Conservation (phyloP, 495 filamentous ascomycete genomes). For the Lindgomyces ingoldianus region DNA sequence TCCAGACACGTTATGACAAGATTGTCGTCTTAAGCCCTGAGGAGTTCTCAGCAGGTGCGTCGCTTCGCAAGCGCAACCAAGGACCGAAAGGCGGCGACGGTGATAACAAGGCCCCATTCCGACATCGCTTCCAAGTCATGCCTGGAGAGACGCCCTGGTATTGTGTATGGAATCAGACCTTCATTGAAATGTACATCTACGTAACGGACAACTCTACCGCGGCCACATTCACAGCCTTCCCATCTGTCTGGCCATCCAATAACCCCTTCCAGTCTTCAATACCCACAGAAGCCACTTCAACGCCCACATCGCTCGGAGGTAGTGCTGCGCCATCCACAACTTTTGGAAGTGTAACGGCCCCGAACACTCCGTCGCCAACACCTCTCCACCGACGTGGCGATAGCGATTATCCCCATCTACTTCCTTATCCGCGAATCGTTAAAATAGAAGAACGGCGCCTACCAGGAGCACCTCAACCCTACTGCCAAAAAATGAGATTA, state of each 20-base stretch:
- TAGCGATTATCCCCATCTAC: slow-evolving; percentile 13
- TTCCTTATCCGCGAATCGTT: slow-evolving; percentile 67
- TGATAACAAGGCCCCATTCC: slow-evolving; percentile 14
- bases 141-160: slow-evolving; percentile 76
- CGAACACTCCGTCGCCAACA: not conserved
- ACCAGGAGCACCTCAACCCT: slow-evolving; percentile 49
- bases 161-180: slow-evolving; percentile 83
- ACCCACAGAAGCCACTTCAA: not conserved
- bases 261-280: not conserved
- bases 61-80: slow-evolving; percentile 11
- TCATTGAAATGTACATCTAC: slow-evolving; percentile 82
- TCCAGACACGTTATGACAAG: slow-evolving; percentile 73
- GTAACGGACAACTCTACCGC: slow-evolving; percentile 45
- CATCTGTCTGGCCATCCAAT: slow-evolving; percentile 8
- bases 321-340: not conserved
- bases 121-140: slow-evolving; percentile 47
- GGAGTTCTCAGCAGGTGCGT: slow-evolving; percentile 43
- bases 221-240: slow-evolving; percentile 18
- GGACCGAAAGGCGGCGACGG: not conserved
- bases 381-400: slow-evolving; percentile 6
- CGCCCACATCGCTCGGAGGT: slow-evolving; percentile 6
- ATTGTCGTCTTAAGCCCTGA: slow-evolving; percentile 69
- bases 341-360: not conserved
- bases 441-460: slow-evolving; percentile 80
- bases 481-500: slow-evolving; percentile 74